These are phyloP conservation scores for Chlamydomonas applanata DNA, from an alignment of 139 green algal species.

Conservation along the genomic window DNA sequence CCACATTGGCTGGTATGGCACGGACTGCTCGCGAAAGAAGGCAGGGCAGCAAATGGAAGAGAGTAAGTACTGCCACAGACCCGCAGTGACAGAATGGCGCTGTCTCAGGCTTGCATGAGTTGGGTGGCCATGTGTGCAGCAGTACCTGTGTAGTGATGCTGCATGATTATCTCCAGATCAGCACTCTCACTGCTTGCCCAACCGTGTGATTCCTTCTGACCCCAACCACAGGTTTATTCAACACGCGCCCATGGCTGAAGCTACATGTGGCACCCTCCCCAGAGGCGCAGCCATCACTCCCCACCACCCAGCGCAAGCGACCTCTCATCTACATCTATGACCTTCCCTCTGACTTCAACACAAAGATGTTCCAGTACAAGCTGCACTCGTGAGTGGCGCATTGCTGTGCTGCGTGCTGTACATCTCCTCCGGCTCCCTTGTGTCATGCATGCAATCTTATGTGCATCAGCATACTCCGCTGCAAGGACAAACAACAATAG, in stretches of 20 bases:
- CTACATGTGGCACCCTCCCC: background rate
- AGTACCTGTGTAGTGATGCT: no score
- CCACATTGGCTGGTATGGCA: conserved; percentile 41
- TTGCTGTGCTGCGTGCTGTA: background rate
- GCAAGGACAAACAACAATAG: no score
- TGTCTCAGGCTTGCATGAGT: no score
- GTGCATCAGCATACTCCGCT: no score
- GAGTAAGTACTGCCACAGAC: no score
- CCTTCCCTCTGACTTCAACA: conserved; percentile 46
- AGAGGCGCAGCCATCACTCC: conserved; percentile 6
- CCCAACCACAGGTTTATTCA: background rate
- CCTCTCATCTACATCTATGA: conserved; percentile 64
- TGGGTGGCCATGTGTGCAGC: no score
- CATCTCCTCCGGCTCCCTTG: no score
- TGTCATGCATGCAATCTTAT: background rate
- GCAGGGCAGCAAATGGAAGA: conserved; percentile 4
- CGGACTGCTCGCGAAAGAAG: conserved; percentile 42
- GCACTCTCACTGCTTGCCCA: no score
- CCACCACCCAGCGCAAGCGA: conserved; percentile 11
- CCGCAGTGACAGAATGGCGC: no score
- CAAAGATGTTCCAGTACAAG: conserved; percentile 40
- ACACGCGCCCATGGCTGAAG: conserved; percentile 31
- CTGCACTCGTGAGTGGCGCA: background rate
- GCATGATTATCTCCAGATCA: no score
- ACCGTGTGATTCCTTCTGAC: no score